Conservation (phyloP, 2,329 filamentous ascomycete species). For the Colletotrichum horii region DNA sequence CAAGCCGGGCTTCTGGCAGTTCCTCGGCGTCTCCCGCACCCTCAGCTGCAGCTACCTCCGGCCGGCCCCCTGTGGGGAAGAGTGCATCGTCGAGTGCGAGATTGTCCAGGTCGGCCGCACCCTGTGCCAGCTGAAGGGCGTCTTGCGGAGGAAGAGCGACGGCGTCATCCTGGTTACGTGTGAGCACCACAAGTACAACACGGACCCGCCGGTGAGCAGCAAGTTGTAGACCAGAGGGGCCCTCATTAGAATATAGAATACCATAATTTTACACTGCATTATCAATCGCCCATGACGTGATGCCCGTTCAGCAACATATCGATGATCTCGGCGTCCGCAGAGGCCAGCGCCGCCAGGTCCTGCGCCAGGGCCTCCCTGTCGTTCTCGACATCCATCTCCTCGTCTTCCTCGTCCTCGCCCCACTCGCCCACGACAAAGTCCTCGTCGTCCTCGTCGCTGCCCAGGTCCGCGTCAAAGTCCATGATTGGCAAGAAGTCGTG, state of each 20-base stretch:
- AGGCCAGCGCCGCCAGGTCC: constrained; percentile 25
- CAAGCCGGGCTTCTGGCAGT: constrained; percentile 64
- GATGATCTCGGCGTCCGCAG: constrained; percentile 15
- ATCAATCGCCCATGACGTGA: background rate
- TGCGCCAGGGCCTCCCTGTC: constrained; percentile 26
- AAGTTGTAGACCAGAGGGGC: constrained; percentile 25
- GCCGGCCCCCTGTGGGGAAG: constrained; percentile 58
- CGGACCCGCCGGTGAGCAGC: constrained; percentile 46
- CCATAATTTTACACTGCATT: background rate
- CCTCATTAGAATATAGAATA: background rate
- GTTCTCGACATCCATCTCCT: constrained; percentile 29
- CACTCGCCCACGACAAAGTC: constrained; percentile 23
- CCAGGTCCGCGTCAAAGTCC: constrained; percentile 25
- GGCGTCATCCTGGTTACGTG: constrained; percentile 60
- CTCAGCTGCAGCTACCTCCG: constrained; percentile 72
- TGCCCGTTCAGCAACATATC: constrained; percentile 10
- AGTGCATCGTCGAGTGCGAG: constrained; percentile 60
- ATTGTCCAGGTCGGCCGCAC: constrained; percentile 62
- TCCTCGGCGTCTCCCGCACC: constrained; percentile 68
- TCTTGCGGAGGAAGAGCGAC: constrained; percentile 58
- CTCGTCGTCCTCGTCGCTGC: constrained; percentile 27
- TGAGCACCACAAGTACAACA: constrained; percentile 70
- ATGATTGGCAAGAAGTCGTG: constrained; percentile 25
- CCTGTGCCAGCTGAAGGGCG: constrained; percentile 57
- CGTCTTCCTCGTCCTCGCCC: constrained; percentile 34